A percentile compares a stretch with the other conserved stretches of the same genome.
These are phyloP conservation scores for Fusarium ambrosium DNA, from an alignment of 2,329 filamentous ascomycete species.

Conservation along the genomic window DNA sequence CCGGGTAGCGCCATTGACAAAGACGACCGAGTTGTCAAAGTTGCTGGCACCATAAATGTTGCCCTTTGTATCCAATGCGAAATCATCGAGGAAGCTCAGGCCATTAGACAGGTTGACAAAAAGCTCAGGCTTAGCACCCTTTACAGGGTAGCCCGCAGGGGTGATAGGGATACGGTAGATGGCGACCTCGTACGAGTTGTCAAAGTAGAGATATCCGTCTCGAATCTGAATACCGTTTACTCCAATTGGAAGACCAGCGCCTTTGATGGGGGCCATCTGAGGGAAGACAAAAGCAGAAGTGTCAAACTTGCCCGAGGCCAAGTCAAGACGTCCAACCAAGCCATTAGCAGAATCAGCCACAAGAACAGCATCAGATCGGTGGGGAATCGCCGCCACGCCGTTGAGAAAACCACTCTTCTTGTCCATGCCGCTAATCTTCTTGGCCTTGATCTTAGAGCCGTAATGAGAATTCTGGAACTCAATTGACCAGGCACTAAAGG, in stretches of 20 bases:
- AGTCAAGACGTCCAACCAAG: constrained; percentile 19
- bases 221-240: constrained; percentile 37
- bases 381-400: constrained; percentile 22
- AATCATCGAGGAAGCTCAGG: constrained; percentile 40
- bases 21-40: constrained; percentile 39
- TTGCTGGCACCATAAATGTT: constrained; percentile 42
- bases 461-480: constrained; percentile 6
- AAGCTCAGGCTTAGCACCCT: constrained; percentile 36
- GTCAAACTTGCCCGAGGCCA: constrained; percentile 18
- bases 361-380: constrained; percentile 14
- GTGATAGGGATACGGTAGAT: constrained; percentile 38
- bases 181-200: constrained; percentile 26
- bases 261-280: constrained; percentile 15
- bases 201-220: constrained; percentile 31
- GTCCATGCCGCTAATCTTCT: constrained; percentile 31
- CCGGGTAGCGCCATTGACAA: constrained; percentile 24
- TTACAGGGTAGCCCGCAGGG: constrained; percentile 12
- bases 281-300: constrained; percentile 24
- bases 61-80: constrained; percentile 30
- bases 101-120: constrained; percentile 29
- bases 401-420: constrained; percentile 26
- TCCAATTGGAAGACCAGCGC: constrained; percentile 20
- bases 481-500: constrained; percentile 30
- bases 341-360: constrained; percentile 25
- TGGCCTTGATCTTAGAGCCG: constrained; percentile 6